These are phyloP conservation scores for Clonostachys byssicola DNA, from an alignment of 2,329 filamentous ascomycete genomes.

Conservation along the genomic window DNA sequence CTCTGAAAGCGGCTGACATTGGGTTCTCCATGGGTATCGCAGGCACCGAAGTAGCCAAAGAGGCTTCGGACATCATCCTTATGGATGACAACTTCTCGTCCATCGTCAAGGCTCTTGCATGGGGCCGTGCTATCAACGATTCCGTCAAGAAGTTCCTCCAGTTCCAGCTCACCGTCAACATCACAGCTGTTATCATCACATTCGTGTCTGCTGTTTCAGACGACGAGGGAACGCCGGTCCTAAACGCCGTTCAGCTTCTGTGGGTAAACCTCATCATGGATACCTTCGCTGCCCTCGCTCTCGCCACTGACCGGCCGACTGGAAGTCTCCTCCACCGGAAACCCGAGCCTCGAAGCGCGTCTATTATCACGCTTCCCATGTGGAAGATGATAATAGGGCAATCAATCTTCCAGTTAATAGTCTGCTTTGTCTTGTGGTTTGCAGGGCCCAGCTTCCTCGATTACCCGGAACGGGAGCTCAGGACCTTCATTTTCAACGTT, in stretches of 20 bases:
- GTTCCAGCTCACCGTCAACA: constrained; percentile 59
- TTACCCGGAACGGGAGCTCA: constrained; percentile 30
- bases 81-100: constrained; percentile 61
- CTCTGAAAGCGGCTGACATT: constrained; percentile 62
- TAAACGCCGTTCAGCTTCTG: constrained; percentile 53
- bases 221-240: constrained; percentile 37
- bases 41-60: constrained; percentile 61
- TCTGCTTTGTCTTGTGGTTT: constrained; percentile 58
- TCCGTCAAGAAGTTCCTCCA: constrained; percentile 61
- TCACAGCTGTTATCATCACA: constrained; percentile 52
- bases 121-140: constrained; percentile 60
- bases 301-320: constrained; percentile 29
- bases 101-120: constrained; percentile 58
- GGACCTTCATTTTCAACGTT: constrained; percentile 72
- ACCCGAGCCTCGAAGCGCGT: constrained; percentile 18
- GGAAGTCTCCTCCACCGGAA: constrained; percentile 22
- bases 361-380: constrained; percentile 64
- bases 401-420: constrained; percentile 65
- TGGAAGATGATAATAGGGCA: constrained; percentile 83
- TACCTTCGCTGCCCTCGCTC: constrained; percentile 49
- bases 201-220: constrained; percentile 47
- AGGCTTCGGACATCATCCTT: constrained; percentile 56
- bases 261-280: constrained; percentile 61
- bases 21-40: constrained; percentile 66
- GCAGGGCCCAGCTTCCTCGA: constrained; percentile 46